phyloP scores from a whole-genome alignment of 177 flowering plant genomes.

The Vitis hybrid region DNA sequence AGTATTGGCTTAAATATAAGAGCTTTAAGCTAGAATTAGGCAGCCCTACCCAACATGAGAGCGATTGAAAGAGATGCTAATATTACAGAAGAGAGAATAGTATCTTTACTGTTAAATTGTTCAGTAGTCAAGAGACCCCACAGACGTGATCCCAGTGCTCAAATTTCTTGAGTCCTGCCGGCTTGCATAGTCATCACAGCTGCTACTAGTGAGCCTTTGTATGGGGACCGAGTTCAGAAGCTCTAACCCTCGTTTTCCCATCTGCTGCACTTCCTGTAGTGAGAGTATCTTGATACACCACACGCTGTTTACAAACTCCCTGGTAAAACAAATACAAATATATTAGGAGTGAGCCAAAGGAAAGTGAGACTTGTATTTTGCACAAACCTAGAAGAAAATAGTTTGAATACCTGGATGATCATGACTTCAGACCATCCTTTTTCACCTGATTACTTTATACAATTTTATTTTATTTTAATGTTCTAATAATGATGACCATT shows the following conservation, averaged over 20 bases:
- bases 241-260: conserved; percentile 77
- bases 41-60: conserved; percentile 8
- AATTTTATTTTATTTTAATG: too few relatives aligned
- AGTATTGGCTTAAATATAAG: conserved; percentile 27
- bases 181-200: conserved; percentile 57
- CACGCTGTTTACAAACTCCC: conserved; percentile 92
- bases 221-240: conserved; percentile 64
- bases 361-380: neutral
- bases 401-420: too few relatives aligned
- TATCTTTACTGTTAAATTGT: conserved; percentile 18
- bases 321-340: conserved; percentile 21
- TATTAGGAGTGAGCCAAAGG: conserved; percentile 42
- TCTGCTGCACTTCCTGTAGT: conserved; percentile 83
- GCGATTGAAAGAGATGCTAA: conserved; percentile 19
- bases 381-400: neutral
- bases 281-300: conserved; percentile 95
- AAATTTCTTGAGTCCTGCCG: conserved; percentile 60
- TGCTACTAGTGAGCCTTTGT: conserved; percentile 62
- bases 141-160: conserved; percentile 59
- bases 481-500: too few relatives aligned
- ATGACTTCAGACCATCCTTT: too few relatives aligned
- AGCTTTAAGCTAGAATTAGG: conserved; percentile 14
- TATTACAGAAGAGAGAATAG: conserved; percentile 27
- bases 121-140: conserved; percentile 68
- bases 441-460: too few relatives aligned